Base-by-base conservation (phyloP, 2,329 filamentous ascomycete genomes). In the Tothia fuscella region DNA sequence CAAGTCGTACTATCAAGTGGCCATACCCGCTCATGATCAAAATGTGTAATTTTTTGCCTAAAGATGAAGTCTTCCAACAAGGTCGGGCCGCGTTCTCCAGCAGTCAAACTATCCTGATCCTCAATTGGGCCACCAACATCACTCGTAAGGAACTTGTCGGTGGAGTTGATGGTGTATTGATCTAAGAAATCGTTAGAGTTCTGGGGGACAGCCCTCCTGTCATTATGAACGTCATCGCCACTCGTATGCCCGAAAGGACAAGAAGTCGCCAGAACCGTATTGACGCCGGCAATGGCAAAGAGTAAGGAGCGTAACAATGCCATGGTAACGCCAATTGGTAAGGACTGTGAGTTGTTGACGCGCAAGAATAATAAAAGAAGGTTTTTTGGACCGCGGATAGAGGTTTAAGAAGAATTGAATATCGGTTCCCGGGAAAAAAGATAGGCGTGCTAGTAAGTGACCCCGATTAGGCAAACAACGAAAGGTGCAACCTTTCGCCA, bases 51-150 rank as follows among this genome's bases (percentile, higher is more conserved):
- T 62, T 82, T 84, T 51, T 85, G 78, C 24, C 80, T 70, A 54
- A 82, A 78, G 48, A 80, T 76, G 38, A 80, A 82, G 54, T 85
- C 81, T 52, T 85, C 81, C 1, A 86, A 62, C 16, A 85, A 61
- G 1, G 77, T 79, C 2, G 80, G 71, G 1, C 81, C 81, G 33
- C 79, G 67, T 6, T 71, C 66, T 2, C 81, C 81, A n/a, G 71
- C 78, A 50, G 69, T 78, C 28, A 85, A 60, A 50, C 76, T 81
- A 47, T 71, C 65, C 51, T 81, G 77, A 22, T 85, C 80, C 35
- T 66, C 66, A 30, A 85, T 78, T 0, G 78, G 79, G 0, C 74
- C 78, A 9, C 80, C 81, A 19, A 74, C 74, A 53, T 84, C 80
- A 21, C 72, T 74, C 1, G 80, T 85, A 49, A 63, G 40, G 42